Conservation (phyloP, 345 rosid species). For the Garcia nutans region DNA sequence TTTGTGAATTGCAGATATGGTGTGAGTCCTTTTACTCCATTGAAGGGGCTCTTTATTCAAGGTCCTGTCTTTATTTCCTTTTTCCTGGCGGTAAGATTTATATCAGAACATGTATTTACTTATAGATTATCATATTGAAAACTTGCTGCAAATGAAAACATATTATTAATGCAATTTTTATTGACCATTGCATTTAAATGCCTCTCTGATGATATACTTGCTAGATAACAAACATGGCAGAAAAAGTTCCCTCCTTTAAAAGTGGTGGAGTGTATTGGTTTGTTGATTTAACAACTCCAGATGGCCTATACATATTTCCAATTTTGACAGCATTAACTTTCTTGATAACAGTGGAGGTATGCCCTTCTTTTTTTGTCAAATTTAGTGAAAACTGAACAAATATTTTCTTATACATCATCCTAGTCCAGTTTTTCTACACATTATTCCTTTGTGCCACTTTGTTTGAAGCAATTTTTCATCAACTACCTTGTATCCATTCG, state of each 20-base stretch:
- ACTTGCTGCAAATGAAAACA: neutral
- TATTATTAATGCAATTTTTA: neutral
- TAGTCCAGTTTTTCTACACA: neutral
- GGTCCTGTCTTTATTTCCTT: conserved; percentile 77
- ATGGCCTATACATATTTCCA: conserved; percentile 70
- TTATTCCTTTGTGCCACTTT: neutral
- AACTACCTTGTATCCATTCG: conserved; percentile 5
- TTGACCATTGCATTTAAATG: neutral
- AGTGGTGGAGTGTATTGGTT: conserved; percentile 85
- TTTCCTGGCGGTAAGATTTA: conserved; percentile 75
- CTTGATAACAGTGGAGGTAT: conserved; percentile 82
- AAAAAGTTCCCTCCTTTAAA: conserved; percentile 84
- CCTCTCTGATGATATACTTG: conserved; percentile 8
- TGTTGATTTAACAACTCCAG: conserved; percentile 69
- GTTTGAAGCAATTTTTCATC: neutral
- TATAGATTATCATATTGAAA: neutral
- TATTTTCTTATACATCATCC: neutral
- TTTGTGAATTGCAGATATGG: conserved; percentile 56
- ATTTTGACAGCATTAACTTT: conserved; percentile 60
- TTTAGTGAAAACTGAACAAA: neutral
- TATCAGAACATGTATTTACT: neutral
- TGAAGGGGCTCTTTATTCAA: conserved; percentile 80
- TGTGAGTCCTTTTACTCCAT: conserved; percentile 71
- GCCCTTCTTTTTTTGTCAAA: conserved; percentile 8
- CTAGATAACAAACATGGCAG: conserved; percentile 78